Conservation (phyloP, 2,329 filamentous ascomycete species). For the Pezicula neosporulosa region DNA sequence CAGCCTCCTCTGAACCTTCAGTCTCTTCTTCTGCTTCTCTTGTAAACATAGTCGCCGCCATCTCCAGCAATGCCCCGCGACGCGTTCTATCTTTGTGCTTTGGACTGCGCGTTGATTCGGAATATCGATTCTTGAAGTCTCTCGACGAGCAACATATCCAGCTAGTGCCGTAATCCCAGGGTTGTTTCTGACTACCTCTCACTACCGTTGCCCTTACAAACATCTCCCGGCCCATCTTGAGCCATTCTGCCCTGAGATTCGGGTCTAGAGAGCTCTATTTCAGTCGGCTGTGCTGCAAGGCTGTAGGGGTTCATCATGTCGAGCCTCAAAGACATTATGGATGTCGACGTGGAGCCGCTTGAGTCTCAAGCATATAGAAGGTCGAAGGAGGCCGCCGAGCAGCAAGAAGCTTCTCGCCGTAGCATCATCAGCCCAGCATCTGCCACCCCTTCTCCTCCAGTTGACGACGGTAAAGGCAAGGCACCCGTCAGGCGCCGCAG, state of each 20-base stretch:
- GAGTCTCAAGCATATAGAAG: slow-evolving; percentile 30
- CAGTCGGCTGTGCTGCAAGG: slow-evolving; percentile 26
- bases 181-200: too few relatives aligned
- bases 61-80: slow-evolving; percentile 27
- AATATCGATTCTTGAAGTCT: too few relatives aligned
- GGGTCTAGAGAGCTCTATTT: slow-evolving; percentile 18
- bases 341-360: slow-evolving; percentile 31
- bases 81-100: slow-evolving; percentile 28
- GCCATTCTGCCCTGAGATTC: background rate
- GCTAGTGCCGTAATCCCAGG: background rate
- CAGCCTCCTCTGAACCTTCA: background rate
- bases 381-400: slow-evolving; percentile 24
- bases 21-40: background rate
- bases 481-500: slow-evolving; percentile 21
- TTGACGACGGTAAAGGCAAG: slow-evolving; percentile 18
- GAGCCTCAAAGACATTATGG: slow-evolving; percentile 32
- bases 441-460: slow-evolving; percentile 16
- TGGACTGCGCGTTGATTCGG: slow-evolving; percentile 16
- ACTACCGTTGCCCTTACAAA: slow-evolving; percentile 4
- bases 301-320: slow-evolving; percentile 27
- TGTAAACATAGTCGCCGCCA: background rate
- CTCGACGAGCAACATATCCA: background rate
- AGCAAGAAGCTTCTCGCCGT: slow-evolving; percentile 21
- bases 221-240: background rate
- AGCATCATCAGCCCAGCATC: slow-evolving; percentile 15